Evolutionary conservation across 192 early-diverging fungal species (phyloP).

Genomic region (Coemansia sp.): DNA sequence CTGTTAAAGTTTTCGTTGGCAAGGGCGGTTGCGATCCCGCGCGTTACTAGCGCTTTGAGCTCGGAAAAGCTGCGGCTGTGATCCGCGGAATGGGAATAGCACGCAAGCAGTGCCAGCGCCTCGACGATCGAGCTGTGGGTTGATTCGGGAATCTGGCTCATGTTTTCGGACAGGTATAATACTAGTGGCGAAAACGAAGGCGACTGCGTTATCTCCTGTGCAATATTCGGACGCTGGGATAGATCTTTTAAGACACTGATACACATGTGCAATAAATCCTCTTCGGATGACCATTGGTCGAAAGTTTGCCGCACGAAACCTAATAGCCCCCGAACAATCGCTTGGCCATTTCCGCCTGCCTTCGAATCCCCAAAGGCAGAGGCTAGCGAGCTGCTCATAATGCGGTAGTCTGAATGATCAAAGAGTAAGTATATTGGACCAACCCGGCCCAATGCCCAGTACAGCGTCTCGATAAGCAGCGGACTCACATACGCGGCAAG

Average conservation of each 20-base stretch:
- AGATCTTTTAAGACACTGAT: slow-evolving; percentile 37
- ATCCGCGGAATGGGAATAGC: slow-evolving; percentile 32
- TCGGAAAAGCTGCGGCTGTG: slow-evolving; percentile 36
- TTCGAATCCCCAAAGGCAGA: slow-evolving; percentile 31
- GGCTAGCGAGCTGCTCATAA: slow-evolving; percentile 23
- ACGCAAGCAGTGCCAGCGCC: slow-evolving; percentile 37
- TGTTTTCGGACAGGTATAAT: slow-evolving; percentile 34
- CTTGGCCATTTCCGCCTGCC: slow-evolving; percentile 32
- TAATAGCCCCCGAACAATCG: slow-evolving; percentile 29
- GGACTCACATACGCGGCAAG: slow-evolving; percentile 36
- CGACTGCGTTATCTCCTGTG: slow-evolving; percentile 31
- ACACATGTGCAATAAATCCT: slow-evolving; percentile 51
- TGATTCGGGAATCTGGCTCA: slow-evolving; percentile 45
- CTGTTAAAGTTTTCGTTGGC: slow-evolving; percentile 5
- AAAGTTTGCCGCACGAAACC: slow-evolving; percentile 35
- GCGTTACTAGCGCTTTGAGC: slow-evolving; percentile 31
- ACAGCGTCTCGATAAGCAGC: slow-evolving; percentile 48
- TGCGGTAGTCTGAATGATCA: slow-evolving; percentile 40
- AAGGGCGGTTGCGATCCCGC: slow-evolving; percentile 20
- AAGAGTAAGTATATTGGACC: slow-evolving; percentile 46
- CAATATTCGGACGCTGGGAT: slow-evolving; percentile 37
- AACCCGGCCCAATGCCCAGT: slow-evolving; percentile 49
- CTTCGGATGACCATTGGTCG: slow-evolving; percentile 48
- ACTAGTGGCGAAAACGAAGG: slow-evolving; percentile 37
- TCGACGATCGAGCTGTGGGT: slow-evolving; percentile 49